A percentile compares a stretch with the other conserved stretches of the same genome.
Conservation (phyloP, 2,329 filamentous ascomycete species). For the Fusarium hainanense region DNA sequence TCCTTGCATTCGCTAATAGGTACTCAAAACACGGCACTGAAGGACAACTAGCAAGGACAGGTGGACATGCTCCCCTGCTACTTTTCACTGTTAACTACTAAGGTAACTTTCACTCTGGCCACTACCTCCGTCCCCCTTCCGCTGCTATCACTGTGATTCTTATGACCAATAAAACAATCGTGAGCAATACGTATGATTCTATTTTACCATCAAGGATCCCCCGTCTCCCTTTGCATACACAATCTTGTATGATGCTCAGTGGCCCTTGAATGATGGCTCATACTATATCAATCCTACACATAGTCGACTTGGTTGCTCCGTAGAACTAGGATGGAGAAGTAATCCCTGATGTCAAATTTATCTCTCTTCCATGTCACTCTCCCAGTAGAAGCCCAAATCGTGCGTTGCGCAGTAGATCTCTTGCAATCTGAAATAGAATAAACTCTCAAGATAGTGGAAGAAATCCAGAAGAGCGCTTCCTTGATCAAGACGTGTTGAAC, state of each 20-base stretch:
- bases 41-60: background rate
- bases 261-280: background rate
- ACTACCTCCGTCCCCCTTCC: background rate
- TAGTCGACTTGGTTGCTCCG: background rate
- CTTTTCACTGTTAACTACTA: background rate
- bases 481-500: background rate
- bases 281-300: background rate
- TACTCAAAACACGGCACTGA: background rate
- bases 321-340: background rate
- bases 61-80: background rate
- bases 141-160: background rate
- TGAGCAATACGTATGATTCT: background rate
- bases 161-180: background rate
- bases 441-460: background rate
- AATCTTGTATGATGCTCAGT: background rate
- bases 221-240: background rate
- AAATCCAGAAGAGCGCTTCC: background rate
- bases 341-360: background rate
- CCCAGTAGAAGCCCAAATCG: background rate
- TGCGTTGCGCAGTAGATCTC: background rate
- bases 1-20: background rate
- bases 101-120: background rate
- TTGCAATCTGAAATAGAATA: accelerated
- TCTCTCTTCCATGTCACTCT: background rate
- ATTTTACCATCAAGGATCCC: too few relatives aligned